Evolutionary conservation across 352 stramenopile species (phyloP).

Genomic region (Heterotrichella gracilis): DNA sequence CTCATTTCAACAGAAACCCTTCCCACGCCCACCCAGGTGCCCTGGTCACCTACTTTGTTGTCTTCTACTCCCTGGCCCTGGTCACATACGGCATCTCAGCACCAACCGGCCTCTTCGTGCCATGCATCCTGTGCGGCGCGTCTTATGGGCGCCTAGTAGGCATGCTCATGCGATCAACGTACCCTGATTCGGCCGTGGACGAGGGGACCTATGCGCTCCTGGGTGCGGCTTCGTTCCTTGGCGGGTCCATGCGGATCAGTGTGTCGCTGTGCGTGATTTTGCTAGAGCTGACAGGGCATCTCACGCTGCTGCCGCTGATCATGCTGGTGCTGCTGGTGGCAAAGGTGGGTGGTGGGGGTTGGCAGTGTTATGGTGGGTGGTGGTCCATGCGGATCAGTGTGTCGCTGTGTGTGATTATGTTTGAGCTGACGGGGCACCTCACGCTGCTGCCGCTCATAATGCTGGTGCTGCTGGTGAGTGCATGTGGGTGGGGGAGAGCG

Average conservation of each 20-base stretch:
- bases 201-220: slow-evolving; percentile 77
- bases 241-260: slow-evolving; percentile 84
- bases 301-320: slow-evolving; percentile 80
- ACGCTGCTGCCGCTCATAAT: slow-evolving; percentile 13
- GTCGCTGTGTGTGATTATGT: slow-evolving; percentile 50
- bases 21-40: no score
- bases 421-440: slow-evolving; percentile 15
- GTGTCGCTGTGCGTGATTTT: slow-evolving; percentile 93
- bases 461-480: slow-evolving; percentile 16
- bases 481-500: no score
- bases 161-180: neutral
- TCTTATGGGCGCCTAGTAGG: slow-evolving; percentile 10
- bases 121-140: slow-evolving; percentile 13
- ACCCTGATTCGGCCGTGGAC: slow-evolving; percentile 31
- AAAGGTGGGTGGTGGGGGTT: slow-evolving; percentile 70
- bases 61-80: slow-evolving; percentile 14
- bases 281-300: slow-evolving; percentile 82
- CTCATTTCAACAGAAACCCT: no score
- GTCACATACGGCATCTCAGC: slow-evolving; percentile 79
- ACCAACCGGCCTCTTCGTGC: slow-evolving; percentile 61
- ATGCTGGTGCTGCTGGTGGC: slow-evolving; percentile 85
- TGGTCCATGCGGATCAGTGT: slow-evolving; percentile 80
- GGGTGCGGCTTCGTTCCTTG: slow-evolving; percentile 61
- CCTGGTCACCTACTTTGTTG: slow-evolving; percentile 5
- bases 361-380: slow-evolving; percentile 89